Evolutionary conservation across 2,329 filamentous ascomycete genomes (phyloP).

Genomic region (Exophiala phaeomuriformis): DNA sequence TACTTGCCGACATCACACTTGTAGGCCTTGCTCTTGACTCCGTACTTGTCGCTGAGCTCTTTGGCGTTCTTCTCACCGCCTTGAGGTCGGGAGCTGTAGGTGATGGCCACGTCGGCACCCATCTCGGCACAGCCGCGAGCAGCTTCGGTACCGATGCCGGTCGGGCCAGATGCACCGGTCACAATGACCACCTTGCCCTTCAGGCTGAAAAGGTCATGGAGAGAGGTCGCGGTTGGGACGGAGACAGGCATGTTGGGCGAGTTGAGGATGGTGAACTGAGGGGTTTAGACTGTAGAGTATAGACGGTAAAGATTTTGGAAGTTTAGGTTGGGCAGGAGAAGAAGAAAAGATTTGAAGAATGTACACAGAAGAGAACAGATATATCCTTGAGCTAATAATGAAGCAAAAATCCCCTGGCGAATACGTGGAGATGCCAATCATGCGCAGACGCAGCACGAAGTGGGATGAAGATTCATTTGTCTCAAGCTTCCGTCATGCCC

Average conservation of each 20-base stretch:
- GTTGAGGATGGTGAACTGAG: not conserved
- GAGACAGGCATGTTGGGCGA: constrained; percentile 26
- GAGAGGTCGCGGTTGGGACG: constrained; percentile 22
- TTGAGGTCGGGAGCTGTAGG: constrained; percentile 55
- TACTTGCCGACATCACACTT: constrained; percentile 56
- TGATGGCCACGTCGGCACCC: constrained; percentile 59
- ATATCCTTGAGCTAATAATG: too few species aligned
- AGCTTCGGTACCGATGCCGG: constrained; percentile 60
- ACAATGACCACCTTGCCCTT: constrained; percentile 44
- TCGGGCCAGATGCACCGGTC: constrained; percentile 44
- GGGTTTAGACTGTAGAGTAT: not conserved
- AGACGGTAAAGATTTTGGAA: too few species aligned
- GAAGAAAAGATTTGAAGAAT: too few species aligned
- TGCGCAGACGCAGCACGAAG: not conserved
- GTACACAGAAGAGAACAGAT: too few species aligned
- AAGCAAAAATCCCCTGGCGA: too few species aligned
- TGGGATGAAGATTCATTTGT: not conserved
- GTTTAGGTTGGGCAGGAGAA: too few species aligned
- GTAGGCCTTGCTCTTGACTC: constrained; percentile 61
- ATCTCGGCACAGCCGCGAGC: constrained; percentile 59
- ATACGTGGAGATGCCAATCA: not conserved
- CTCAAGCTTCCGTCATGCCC: not conserved
- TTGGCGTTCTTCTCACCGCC: constrained; percentile 61
- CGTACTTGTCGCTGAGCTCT: constrained; percentile 53
- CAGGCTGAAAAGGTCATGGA: constrained; percentile 42